Base-by-base conservation (phyloP, 2,329 filamentous ascomycete species). In the Rutstroemia sp. region DNA sequence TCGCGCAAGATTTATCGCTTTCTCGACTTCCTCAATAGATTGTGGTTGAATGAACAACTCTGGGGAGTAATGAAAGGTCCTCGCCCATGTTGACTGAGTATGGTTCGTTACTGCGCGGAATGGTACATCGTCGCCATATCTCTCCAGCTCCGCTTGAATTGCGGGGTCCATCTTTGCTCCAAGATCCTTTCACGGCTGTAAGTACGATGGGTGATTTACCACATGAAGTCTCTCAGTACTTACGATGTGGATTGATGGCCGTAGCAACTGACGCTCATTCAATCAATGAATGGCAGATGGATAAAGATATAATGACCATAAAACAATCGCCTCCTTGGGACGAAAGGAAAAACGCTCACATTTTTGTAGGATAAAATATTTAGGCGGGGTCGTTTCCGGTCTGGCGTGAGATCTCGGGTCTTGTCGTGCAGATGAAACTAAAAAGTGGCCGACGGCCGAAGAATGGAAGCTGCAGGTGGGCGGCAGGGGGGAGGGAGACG, bases 1-100 rank as follows among this genome's bases (percentile, higher is more conserved):
- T 58, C 88, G 86, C 5, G 94, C 94, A 21, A 96, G 80, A 44
- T 79, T 85, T 60, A 96, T 81, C 51, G 88, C 78, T 71, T 95
- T 92, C 71, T 92, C 87, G 62, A 99, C 82, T 73, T 97, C 92
- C 14, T 77, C 75, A 52, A 94, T 76, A 1, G 85, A 86, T 66
- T 88, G 80, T 2, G 94, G 94, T 66, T 88, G 88, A 65, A 97
- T 83, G 73, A 92, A 96, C 58, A 97, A 84, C 76, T 96, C 91
- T 2, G 94, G 94, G 18, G 85, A 82, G 51, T 87, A 94, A 67
- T 88, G 86, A 75, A 95, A 96, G 50, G 94, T 97, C 68, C 86
- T 86, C 41, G 94, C 94, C 94, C 94, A 99, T 19, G 94, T 99
- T 66, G 86, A 86, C 75, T 97, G 94, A 49, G 85, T 74, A 71